Evolutionary conservation across 192 early-diverging fungal genomes (phyloP), one percentile per base, ranked within the genome.

Genomic region (Podila horticola): DNA sequence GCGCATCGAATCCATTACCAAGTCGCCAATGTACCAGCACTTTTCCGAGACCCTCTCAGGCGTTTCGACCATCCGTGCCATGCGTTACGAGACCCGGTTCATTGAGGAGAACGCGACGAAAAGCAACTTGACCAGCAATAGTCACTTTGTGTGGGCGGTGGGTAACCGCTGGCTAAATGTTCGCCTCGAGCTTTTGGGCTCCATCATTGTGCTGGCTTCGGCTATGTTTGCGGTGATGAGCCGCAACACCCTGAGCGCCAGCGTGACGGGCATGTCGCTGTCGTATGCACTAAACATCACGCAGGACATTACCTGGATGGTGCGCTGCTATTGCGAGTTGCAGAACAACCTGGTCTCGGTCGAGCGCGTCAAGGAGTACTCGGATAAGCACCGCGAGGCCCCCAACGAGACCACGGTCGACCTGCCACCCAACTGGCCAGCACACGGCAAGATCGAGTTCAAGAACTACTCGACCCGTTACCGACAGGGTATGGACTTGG

Each of bases 351-450:
- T 96, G 86, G 95, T 93, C 55, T 85, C 91, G 0, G 93, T 97
- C 33, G 97, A 98, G 84, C 88, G 94, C n/a, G 84, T 92, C 55
- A 84, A 88, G 36, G 93, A 97, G 82, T 97, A 97, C 71, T 87
- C 90, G 66, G 91, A 95, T 13, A 84, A 96, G 33, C 86, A 88
- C 11, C 85, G 87, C 29, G 97, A 98, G 74, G 96, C 95, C 19
- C 91, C 93, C n/a, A 90, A 91, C 17, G 84, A 89, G 13, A 89
- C 93, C 34, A 86, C 84, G 29, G 83, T 84, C 55, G 65, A 82
- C 9, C 82, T 85, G 19, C 94, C 93, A 0, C 41, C 74, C 12
- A 65, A 75, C 22, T 98, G 96, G 96, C 96, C 96, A 7, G 73
- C 85, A 15, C 71, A 89, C 3, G 97, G 97, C 36, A 60, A 69